Evolutionary conservation across 2,329 filamentous ascomycete species (phyloP), one percentile per base, ranked within the genome.

Genomic region (Pyrenochaeta sp.): DNA sequence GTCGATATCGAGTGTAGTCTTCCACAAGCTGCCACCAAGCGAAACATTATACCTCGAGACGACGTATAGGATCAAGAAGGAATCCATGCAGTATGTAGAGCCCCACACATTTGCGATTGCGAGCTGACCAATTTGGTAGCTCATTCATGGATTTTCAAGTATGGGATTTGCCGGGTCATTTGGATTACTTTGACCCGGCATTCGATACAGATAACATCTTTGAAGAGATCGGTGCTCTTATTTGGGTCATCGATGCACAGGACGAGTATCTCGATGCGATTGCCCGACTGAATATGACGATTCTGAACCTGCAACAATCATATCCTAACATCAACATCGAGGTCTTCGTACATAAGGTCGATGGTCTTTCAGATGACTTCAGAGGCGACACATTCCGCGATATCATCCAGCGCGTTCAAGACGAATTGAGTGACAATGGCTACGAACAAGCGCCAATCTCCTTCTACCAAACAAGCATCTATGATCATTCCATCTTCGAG

Each of bases 91-190:
- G 93, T 97, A 77, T 79, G 91, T 81, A 17, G 27, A 20, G 27
- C 14, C 18, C 36, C 10, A 4, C 21, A 1, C 21, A 4, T 30
- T 12, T 15, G 4, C n/a, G 3, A 23, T 33, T 17, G 29, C 30
- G 9, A 7, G 35, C 54, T 58, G 12, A 67, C 17, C 39, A 46
- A 43, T 18, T 7, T 20, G 7, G 15, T 53, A 97, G 92, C 65
- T 98, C 95, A 2, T 98, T 99, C 74, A 97, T 98, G 92, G 94
- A 98, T 73, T 97, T 98, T 65, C 94, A 98, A 78, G 91, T 97
- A 42, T 97, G 93, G 91, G 95, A 99, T 73, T 93, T 99, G 52
- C 95, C 95, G 1, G 93, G 94, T 20, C 93, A 98, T 77, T 87
- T 98, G 61, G 91, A 97, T 78, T 96, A 96, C 68, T 88, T 96